Conservation (phyloP, 108 stramenopile genomes). For the Pseudonitzschia multiseries region DNA sequence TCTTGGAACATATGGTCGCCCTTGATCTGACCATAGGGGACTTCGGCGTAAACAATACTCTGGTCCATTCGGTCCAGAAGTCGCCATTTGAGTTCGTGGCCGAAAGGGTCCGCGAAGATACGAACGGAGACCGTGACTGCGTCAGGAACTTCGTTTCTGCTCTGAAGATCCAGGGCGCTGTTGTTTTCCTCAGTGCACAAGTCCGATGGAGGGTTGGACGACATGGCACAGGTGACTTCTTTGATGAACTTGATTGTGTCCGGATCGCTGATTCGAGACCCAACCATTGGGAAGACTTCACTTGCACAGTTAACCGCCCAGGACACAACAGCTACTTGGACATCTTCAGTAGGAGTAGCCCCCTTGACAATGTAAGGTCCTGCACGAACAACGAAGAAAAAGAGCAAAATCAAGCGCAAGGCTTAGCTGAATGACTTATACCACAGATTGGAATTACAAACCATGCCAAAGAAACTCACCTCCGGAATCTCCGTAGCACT, state of each 20-base stretch:
- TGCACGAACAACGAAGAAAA: neutral
- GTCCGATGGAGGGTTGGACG: neutral
- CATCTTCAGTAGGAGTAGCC: neutral
- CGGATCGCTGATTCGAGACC: slow-evolving; percentile 3
- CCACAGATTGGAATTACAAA: neutral
- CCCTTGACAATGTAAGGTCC: slow-evolving; percentile 7
- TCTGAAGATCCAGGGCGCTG: neutral
- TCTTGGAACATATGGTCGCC: slow-evolving; percentile 6
- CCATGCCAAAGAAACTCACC: neutral
- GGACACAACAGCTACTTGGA: slow-evolving; percentile 13
- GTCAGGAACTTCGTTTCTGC: neutral
- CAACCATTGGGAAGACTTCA: slow-evolving; percentile 8
- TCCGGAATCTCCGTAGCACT: slow-evolving; percentile 20
- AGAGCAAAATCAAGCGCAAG: neutral
- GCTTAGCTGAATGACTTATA: too few relatives aligned
- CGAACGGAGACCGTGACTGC: slow-evolving; percentile 2
- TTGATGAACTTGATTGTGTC: slow-evolving; percentile 2
- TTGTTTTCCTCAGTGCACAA: slow-evolving; percentile 2
- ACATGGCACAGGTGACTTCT: slow-evolving; percentile 4
- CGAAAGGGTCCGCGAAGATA: slow-evolving; percentile 13
- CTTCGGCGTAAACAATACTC: slow-evolving; percentile 5
- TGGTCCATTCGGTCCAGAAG: neutral
- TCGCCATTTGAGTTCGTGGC: slow-evolving; percentile 13
- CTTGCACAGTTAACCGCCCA: slow-evolving; percentile 24
- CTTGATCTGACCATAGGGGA: neutral